These are phyloP conservation scores for Oryza australiensis DNA, from an alignment of 176 grass and related monocot genomes.

Conservation along the genomic window DNA sequence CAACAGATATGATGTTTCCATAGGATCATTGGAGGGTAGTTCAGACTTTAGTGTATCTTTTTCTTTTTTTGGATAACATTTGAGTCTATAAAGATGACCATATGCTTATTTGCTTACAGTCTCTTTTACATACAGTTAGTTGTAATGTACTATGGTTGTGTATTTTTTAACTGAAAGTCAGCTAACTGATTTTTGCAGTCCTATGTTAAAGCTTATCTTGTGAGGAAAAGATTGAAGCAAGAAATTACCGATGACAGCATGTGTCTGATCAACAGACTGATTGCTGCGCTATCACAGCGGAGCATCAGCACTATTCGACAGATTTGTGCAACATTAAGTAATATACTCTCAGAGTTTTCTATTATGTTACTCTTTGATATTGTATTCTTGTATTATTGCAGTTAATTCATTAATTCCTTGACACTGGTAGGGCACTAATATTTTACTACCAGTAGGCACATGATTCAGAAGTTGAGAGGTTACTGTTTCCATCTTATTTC, in stretches of 20 bases:
- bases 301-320: conserved; percentile 52
- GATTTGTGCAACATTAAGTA: conserved; percentile 66
- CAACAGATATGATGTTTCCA: background rate
- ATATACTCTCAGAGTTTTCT: conserved; percentile 20
- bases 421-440: background rate
- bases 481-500: conserved; percentile 16
- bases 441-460: conserved; percentile 10
- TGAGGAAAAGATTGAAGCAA: conserved; percentile 53
- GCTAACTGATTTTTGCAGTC: conserved; percentile 46
- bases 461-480: background rate
- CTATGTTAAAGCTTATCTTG: conserved; percentile 55
- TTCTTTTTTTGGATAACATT: background rate
- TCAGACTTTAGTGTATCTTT: background rate
- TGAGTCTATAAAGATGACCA: background rate
- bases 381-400: background rate
- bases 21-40: too few relatives aligned
- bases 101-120: background rate
- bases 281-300: conserved; percentile 48
- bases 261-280: conserved; percentile 56
- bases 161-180: conserved; percentile 16
- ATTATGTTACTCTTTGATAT: background rate
- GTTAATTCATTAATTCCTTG: background rate
- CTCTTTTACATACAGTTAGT: background rate
- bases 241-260: conserved; percentile 40
- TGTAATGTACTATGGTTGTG: background rate